Conservation (phyloP, 768 basidiomycete genomes). For the Daedaleopsis nitida region DNA sequence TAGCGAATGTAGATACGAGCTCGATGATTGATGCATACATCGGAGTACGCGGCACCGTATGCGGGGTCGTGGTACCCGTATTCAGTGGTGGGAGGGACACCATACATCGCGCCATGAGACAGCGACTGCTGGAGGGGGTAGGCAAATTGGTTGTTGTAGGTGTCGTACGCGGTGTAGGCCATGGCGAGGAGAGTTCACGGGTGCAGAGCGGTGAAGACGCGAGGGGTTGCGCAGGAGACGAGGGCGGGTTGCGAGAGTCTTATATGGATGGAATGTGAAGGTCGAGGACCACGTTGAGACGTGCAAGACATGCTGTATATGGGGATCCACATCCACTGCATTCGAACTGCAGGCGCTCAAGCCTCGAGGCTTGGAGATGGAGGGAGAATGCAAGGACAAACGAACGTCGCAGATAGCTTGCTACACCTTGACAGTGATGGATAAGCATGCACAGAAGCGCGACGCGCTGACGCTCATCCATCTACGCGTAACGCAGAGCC, state of each 20-base stretch:
- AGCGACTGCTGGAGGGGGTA: conserved; percentile 32
- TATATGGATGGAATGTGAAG: conserved; percentile 6
- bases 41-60: conserved; percentile 38
- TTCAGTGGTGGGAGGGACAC: conserved; percentile 13
- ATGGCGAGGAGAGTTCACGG: conserved; percentile 29
- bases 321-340: neutral
- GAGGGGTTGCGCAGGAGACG: neutral
- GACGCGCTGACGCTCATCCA: conserved; percentile 1
- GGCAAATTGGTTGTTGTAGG: conserved; percentile 38
- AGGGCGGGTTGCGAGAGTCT: neutral
- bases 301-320: neutral
- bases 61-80: conserved; percentile 44
- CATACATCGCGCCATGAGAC: conserved; percentile 26
- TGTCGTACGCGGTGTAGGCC: conserved; percentile 46
- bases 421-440: neutral
- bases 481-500: neutral
- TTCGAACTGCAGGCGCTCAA: neutral
- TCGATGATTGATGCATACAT: conserved; percentile 35
- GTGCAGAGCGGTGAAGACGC: conserved; percentile 2
- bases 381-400: conserved; percentile 10
- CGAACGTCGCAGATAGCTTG: neutral
- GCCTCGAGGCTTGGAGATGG: conserved; percentile 11
- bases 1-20: neutral
- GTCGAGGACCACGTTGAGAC: neutral
- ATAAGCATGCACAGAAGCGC: conserved; percentile 6